phyloP scores from a whole-genome alignment of 148 eudicot genomes.

The Fagopyrum tataricum region DNA sequence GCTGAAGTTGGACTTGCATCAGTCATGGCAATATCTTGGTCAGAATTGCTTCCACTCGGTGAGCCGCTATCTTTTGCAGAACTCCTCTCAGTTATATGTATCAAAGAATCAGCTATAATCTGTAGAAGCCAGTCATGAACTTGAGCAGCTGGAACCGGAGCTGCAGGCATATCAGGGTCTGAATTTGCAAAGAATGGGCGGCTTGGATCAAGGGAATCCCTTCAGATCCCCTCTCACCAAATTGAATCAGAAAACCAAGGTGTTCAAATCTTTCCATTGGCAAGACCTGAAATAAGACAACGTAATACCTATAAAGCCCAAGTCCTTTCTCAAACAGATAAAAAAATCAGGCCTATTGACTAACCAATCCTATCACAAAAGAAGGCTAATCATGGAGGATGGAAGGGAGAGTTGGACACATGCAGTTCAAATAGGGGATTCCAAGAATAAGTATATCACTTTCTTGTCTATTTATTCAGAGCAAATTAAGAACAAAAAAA shows the following conservation, averaged over 20 bases:
- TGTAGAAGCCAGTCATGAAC: constrained; percentile 90
- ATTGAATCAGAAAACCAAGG: constrained; percentile 73
- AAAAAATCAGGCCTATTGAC: not conserved
- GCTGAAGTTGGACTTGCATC: constrained; percentile 59
- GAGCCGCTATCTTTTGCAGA: constrained; percentile 78
- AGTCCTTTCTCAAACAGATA: not conserved
- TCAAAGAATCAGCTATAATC: constrained; percentile 61
- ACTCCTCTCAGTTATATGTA: constrained; percentile 71
- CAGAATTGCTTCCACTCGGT: constrained; percentile 43
- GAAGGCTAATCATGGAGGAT: not conserved
- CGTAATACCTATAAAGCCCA: not conserved
- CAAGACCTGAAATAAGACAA: constrained; percentile 50
- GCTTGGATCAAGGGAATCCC: constrained; percentile 73
- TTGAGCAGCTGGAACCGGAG: constrained; percentile 78
- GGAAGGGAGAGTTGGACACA: not conserved
- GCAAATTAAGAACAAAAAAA: not conserved
- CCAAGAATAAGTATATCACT: not conserved
- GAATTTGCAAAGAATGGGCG: constrained; percentile 89
- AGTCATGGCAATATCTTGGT: constrained; percentile 81
- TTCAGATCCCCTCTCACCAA: constrained; percentile 79
- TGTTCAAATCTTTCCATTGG: constrained; percentile 89
- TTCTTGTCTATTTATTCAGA: not conserved
- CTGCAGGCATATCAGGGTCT: constrained; percentile 99
- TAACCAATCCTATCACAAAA: constrained; percentile 1
- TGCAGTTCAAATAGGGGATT: not conserved